Conservation (phyloP, 2,329 filamentous ascomycete species). For the Claviceps humidiphila region DNA sequence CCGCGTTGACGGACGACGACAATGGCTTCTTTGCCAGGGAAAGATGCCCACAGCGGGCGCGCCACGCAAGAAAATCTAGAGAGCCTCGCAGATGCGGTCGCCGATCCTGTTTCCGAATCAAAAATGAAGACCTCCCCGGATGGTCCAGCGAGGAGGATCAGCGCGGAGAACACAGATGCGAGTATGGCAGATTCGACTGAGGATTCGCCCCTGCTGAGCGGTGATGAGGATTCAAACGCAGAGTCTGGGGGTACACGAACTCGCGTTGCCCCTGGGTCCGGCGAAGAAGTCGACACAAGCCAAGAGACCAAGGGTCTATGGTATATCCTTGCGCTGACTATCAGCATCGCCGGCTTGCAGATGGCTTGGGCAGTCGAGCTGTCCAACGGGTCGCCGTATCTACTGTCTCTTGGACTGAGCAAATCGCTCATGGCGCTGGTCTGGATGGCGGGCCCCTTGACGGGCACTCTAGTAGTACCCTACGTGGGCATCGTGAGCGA, state of each 20-base stretch:
- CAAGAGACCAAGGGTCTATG: constrained; percentile 66
- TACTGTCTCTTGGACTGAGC: constrained; percentile 68
- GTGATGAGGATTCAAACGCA: background rate
- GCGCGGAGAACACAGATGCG: background rate
- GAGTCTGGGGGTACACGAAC: background rate
- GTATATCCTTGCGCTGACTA: constrained; percentile 76
- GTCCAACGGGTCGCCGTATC: constrained; percentile 79
- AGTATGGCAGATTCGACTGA: constrained; percentile 11
- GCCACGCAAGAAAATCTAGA: background rate
- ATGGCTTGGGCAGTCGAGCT: constrained; percentile 94
- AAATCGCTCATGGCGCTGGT: constrained; percentile 73
- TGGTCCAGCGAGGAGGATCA: background rate
- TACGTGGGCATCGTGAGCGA: constrained; percentile 75
- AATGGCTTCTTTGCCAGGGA: background rate
- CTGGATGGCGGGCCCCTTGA: constrained; percentile 72
- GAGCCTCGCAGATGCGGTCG: background rate
- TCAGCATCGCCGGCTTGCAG: constrained; percentile 79
- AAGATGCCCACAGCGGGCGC: background rate
- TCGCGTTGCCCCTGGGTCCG: background rate
- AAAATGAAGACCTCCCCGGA: background rate
- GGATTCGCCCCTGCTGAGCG: constrained; percentile 18
- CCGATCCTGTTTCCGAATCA: background rate
- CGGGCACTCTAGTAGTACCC: constrained; percentile 66
- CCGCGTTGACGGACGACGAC: background rate
- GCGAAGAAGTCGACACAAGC: constrained; percentile 11